Percentiles rank a stretch among this genome's conserved stretches.
Evolutionary conservation across 163 green algal genomes (phyloP).

Genomic region (Botryococcus braunii): DNA sequence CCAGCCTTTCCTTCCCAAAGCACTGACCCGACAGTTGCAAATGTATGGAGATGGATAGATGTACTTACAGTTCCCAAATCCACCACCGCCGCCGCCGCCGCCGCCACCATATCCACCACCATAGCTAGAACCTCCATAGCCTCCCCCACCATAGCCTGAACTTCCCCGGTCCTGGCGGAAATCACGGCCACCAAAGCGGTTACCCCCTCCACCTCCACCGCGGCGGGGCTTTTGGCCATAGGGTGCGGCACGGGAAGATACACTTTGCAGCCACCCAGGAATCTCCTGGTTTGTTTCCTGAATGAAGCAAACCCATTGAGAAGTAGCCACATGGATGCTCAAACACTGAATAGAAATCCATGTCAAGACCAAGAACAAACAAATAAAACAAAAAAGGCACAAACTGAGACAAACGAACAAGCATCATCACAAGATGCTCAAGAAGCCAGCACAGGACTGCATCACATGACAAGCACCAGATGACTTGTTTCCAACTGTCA

Average conservation of each 20-base stretch:
- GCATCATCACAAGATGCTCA: not conserved
- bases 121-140: conserved; percentile 4
- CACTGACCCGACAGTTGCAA: too few relatives aligned
- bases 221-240: conserved; percentile 46
- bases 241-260: conserved; percentile 13
- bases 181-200: conserved; percentile 84
- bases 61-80: too few relatives aligned
- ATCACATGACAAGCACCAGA: not conserved
- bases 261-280: conserved; percentile 39
- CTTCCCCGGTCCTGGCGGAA: conserved; percentile 68
- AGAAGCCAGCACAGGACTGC: not conserved
- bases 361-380: not conserved
- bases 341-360: not conserved
- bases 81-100: conserved; percentile 10
- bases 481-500: not conserved
- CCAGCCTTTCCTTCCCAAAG: too few relatives aligned
- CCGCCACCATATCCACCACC: conserved; percentile 22
- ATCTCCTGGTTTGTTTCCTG: conserved; percentile 58
- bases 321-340: not conserved
- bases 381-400: not conserved
- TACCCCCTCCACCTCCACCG: conserved; percentile 41
- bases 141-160: conserved; percentile 21
- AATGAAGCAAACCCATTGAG: not conserved
- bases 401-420: not conserved
- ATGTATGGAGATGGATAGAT: too few relatives aligned